Percentiles rank a stretch among this genome's conserved stretches.
Conservation (phyloP, 176 grass and related monocot species). For the Zoysia pacifica region DNA sequence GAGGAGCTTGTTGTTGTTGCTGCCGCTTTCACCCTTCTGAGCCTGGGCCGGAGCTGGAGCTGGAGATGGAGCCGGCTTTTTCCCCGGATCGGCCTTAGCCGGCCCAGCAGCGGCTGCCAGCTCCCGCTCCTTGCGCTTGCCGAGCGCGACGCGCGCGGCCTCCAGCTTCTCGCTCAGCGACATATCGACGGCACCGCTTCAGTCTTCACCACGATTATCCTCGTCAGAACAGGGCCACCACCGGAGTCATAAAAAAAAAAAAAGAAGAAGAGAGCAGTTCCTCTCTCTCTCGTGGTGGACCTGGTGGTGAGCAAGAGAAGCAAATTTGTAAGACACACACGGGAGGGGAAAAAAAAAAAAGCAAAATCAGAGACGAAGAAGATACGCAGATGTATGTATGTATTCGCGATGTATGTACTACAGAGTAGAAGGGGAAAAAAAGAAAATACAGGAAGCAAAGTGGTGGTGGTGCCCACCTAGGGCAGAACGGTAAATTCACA, state of each 20-base stretch:
- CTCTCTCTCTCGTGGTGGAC: not conserved
- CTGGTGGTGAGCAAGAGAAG: not conserved
- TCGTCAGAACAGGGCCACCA: constrained; percentile 28
- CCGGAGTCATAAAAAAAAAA: too few species aligned
- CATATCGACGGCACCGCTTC: constrained; percentile 45
- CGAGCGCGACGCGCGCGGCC: constrained; percentile 54
- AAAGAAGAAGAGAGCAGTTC: too few species aligned
- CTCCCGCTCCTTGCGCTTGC: constrained; percentile 73
- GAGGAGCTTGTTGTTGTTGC: constrained; percentile 52
- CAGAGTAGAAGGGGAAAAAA: not conserved
- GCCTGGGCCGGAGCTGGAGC: not conserved
- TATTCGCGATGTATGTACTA: too few species aligned
- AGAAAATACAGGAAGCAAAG: not conserved
- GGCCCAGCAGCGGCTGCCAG: not conserved
- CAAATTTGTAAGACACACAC: not conserved
- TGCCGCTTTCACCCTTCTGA: too few species aligned
- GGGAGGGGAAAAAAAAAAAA: not conserved
- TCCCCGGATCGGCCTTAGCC: constrained; percentile 48
- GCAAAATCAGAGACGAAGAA: too few species aligned
- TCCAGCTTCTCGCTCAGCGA: constrained; percentile 62
- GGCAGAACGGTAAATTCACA: constrained; percentile 29
- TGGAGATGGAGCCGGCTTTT: not conserved
- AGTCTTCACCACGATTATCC: constrained; percentile 3
- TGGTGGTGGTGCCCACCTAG: constrained; percentile 31
- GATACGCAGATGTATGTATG: too few species aligned